Percentiles rank a stretch among this genome's conserved stretches.
phyloP scores from a whole-genome alignment of 2,329 filamentous ascomycete species.

The Xylariales sp. region DNA sequence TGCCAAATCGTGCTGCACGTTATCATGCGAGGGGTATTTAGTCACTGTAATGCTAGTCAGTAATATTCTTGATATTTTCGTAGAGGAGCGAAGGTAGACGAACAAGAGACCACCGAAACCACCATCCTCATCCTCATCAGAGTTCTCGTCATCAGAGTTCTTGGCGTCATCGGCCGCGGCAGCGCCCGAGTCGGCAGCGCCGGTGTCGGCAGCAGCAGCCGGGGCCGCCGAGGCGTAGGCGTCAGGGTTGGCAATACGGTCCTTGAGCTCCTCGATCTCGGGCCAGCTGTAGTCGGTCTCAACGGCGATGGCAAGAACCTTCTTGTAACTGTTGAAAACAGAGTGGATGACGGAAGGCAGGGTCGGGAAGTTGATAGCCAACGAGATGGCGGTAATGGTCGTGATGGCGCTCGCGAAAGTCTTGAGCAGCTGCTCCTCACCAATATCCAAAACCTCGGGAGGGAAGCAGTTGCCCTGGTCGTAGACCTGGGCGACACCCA shows the following conservation, averaged over 20 bases:
- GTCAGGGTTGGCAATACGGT: conserved; percentile 98
- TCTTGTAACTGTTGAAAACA: conserved; percentile 97
- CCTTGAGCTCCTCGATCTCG: conserved; percentile 96
- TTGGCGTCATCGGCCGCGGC: conserved; percentile 52
- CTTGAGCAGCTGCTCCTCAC: conserved; percentile 89
- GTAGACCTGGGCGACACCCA: conserved; percentile 95
- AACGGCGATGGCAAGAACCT: conserved; percentile 81
- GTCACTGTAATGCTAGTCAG: conserved; percentile 43
- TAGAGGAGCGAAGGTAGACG: conserved; percentile 20
- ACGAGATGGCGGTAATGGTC: conserved; percentile 85
- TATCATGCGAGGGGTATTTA: conserved; percentile 40
- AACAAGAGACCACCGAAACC: conserved; percentile 81
- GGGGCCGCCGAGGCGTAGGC: conserved; percentile 85
- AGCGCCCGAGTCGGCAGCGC: conserved; percentile 45
- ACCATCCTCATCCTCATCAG: conserved; percentile 58
- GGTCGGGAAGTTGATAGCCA: conserved; percentile 93
- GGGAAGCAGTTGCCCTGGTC: conserved; percentile 93
- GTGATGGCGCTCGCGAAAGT: conserved; percentile 74
- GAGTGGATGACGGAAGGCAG: conserved; percentile 96
- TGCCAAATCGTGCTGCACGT: conserved; percentile 37
- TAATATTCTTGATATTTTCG: conserved; percentile 1
- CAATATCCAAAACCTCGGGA: conserved; percentile 81
- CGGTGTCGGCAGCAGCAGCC: conserved; percentile 52
- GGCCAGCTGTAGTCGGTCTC: conserved; percentile 91
- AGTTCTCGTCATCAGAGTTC: conserved; percentile 66